Percentiles rank a stretch among this genome's conserved stretches.
phyloP scores from a whole-genome alignment of 164 flowering plant genomes.

The Dillenia suffruticosa region DNA sequence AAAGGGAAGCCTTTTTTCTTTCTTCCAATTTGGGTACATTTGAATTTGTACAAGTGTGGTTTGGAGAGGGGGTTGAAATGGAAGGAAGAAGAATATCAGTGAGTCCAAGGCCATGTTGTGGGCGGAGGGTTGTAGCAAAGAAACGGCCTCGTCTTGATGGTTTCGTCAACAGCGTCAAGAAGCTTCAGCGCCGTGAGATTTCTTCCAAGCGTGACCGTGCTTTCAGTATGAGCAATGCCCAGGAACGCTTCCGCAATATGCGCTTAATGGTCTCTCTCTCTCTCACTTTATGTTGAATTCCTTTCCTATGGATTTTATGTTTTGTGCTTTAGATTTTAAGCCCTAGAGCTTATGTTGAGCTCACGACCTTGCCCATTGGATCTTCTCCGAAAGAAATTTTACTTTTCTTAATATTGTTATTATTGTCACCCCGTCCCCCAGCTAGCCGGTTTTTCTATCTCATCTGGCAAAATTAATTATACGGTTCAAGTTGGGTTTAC shows the following conservation, averaged over 20 bases:
- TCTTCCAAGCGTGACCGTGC: conserved; percentile 70
- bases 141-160: conserved; percentile 69
- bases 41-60: too few relatives aligned
- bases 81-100: conserved; percentile 71
- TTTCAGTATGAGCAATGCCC: conserved; percentile 79
- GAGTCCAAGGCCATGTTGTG: conserved; percentile 76
- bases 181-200: conserved; percentile 89
- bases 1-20: too few relatives aligned
- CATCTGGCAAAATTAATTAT: too few relatives aligned
- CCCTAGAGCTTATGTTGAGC: too few relatives aligned
- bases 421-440: too few relatives aligned
- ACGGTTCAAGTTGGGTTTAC: too few relatives aligned
- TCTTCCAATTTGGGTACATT: too few relatives aligned
- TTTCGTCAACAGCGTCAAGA: conserved; percentile 87
- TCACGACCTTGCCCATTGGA: too few relatives aligned
- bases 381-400: too few relatives aligned
- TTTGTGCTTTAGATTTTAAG: too few relatives aligned
- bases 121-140: conserved; percentile 69
- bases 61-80: conserved; percentile 24
- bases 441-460: too few relatives aligned
- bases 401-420: too few relatives aligned
- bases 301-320: background rate
- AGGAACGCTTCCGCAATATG: conserved; percentile 80
- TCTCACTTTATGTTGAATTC: background rate
- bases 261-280: conserved; percentile 48